Evolutionary conservation across 2,329 filamentous ascomycete genomes (phyloP), one percentile per base, ranked within the genome.

Genomic region (Colletotrichum tropicicola): DNA sequence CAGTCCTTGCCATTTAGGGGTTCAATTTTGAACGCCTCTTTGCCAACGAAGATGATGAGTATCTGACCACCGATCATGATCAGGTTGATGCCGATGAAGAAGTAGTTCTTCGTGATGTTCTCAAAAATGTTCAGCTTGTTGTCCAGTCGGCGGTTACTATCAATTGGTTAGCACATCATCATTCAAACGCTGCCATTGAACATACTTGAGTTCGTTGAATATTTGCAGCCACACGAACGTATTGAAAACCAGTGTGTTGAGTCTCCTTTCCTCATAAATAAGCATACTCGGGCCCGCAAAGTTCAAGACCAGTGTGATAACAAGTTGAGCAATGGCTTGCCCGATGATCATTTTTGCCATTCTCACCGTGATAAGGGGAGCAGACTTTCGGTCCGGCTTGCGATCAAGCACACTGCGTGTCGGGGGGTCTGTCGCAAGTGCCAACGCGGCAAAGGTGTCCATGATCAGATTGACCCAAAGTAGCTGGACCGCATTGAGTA

Each of bases 151-250:
- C 91, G 90, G 80, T 93, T 95, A 81, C 82, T 85, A 19, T 35
- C n/a, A 19, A 68, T 74, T 67, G 74, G 74, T 72, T 69, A 23
- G 80, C 77, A n/a, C n/a, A n/a, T n/a, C n/a, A 83, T 80, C 2
- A 17, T 13, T 0, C 4, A 37, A 35, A n/a, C 8, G 17, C 15
- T 23, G 21, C 12, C 25, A 92, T 92, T 75, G 92, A 90, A 69
- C 88, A 3, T 66, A 66, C 63, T 66, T 66, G 25, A 66, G 45
- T 48, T 89, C 35, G 89, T 92, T 53, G 48, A 66, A 68, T 68
- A 96, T 92, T 69, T 95, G 92, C 91, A 95, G 93, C 91, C 92
- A 94, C 45, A 94, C 91, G 70, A 94, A 95, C 0, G 91, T 92
- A 78, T 95, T 96, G 83, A 95, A 94, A 5, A 95, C 89, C 10